Evolutionary conservation across 2,329 filamentous ascomycete species (phyloP).

Genomic region (Diaporthe vexans): DNA sequence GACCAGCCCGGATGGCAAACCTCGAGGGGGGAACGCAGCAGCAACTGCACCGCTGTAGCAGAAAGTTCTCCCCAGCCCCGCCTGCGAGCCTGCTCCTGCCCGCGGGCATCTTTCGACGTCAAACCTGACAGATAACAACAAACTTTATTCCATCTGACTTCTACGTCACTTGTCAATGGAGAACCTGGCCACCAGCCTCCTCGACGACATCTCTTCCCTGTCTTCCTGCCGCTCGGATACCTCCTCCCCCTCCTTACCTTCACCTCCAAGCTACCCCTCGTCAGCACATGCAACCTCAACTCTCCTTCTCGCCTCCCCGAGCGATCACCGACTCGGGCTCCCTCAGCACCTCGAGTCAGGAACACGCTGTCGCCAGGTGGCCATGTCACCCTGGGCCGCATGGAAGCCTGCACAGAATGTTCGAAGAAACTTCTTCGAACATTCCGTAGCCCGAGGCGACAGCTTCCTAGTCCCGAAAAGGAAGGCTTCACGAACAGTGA

Average conservation of each 20-base stretch:
- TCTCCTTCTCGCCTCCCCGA: slow-evolving; percentile 22
- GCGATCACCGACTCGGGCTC: slow-evolving; percentile 25
- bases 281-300: neutral
- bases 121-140: slow-evolving; percentile 33
- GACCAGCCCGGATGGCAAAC: slow-evolving; percentile 3
- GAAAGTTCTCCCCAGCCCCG: slow-evolving; percentile 9
- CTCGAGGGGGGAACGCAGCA: slow-evolving; percentile 8
- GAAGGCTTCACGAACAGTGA: slow-evolving; percentile 23
- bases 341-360: slow-evolving; percentile 34
- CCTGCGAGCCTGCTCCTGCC: slow-evolving; percentile 18
- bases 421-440: slow-evolving; percentile 31
- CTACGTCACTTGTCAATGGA: slow-evolving; percentile 35
- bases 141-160: slow-evolving; percentile 36
- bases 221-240: slow-evolving; percentile 22
- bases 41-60: slow-evolving; percentile 12
- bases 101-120: slow-evolving; percentile 18
- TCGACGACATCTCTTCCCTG: slow-evolving; percentile 35
- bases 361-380: slow-evolving; percentile 5
- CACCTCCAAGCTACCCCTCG: slow-evolving; percentile 22
- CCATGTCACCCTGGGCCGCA: slow-evolving; percentile 34
- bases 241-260: slow-evolving; percentile 21
- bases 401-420: slow-evolving; percentile 37
- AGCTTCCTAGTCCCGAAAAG: neutral
- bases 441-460: neutral
- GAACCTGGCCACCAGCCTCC: slow-evolving; percentile 9